phyloP scores from a whole-genome alignment of 1,139 yeast species.

The Saccharomyces hybrid region DNA sequence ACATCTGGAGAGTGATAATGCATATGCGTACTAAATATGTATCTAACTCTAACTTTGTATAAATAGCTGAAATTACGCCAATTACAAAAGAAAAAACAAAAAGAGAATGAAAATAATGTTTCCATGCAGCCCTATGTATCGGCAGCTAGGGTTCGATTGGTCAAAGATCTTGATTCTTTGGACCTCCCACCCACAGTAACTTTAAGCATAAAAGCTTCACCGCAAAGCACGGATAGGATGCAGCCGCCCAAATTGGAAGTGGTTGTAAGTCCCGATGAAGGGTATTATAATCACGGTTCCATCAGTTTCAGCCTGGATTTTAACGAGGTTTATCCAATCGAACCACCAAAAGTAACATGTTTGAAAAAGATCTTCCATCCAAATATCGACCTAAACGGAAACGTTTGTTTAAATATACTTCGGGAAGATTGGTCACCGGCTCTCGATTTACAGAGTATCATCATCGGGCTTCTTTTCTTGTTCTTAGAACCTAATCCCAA shows the following conservation, averaged over 20 bases:
- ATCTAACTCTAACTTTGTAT: not conserved
- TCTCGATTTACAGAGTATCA: slow-evolving; percentile 67
- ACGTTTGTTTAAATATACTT: slow-evolving; percentile 81
- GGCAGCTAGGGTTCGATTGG: slow-evolving; percentile 47
- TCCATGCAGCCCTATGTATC: slow-evolving; percentile 20
- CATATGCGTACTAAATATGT: not conserved
- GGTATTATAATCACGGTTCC: slow-evolving; percentile 62
- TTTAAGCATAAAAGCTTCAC: slow-evolving; percentile 48
- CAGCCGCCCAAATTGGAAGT: slow-evolving; percentile 40
- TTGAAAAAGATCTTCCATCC: slow-evolving; percentile 79
- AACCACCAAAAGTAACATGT: slow-evolving; percentile 81
- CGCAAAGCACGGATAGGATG: slow-evolving; percentile 43
- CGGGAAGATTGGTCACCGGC: slow-evolving; percentile 98
- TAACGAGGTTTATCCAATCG: slow-evolving; percentile 76
- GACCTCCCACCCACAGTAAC: slow-evolving; percentile 60
- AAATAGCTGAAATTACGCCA: slow-evolving; percentile 49
- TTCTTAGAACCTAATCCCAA: slow-evolving; percentile 86
- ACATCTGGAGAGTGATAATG: not conserved
- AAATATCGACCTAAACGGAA: slow-evolving; percentile 83
- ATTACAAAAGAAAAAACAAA: slow-evolving; percentile 51
- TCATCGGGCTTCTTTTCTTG: slow-evolving; percentile 78
- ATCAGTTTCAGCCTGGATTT: slow-evolving; percentile 62
- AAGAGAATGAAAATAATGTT: slow-evolving; percentile 21
- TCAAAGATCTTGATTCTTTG: slow-evolving; percentile 56
- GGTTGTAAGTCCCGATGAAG: slow-evolving; percentile 65